Conservation (phyloP, 164 flowering plant species). For the Dillenia turbinata region DNA sequence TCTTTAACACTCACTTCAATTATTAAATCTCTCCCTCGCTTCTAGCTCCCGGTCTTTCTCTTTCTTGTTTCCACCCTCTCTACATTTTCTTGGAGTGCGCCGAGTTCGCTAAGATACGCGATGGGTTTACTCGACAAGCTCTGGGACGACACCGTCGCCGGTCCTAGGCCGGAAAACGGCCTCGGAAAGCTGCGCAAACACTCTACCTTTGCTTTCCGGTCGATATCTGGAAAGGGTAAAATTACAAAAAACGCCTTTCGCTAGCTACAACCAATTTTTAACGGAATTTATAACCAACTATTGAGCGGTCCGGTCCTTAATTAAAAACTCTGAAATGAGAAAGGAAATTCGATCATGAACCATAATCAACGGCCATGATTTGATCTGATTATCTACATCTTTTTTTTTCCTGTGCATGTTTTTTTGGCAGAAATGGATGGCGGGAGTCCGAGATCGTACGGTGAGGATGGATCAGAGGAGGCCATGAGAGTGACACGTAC, state of each 20-base stretch:
- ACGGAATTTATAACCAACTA: too few relatives aligned
- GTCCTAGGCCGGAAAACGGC: conserved; percentile 85
- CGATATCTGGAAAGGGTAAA: conserved; percentile 62
- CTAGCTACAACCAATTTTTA: neutral
- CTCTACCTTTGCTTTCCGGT: conserved; percentile 37
- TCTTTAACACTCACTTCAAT: conserved; percentile 16
- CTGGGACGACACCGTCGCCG: conserved; percentile 97
- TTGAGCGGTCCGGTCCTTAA: too few relatives aligned
- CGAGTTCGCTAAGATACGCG: conserved; percentile 4
- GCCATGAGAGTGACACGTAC: conserved; percentile 66
- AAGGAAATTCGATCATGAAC: too few relatives aligned
- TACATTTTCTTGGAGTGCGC: neutral
- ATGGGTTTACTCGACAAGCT: conserved; percentile 84
- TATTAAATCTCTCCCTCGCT: conserved; percentile 17
- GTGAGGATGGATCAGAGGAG: conserved; percentile 38
- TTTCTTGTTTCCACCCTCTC: neutral
- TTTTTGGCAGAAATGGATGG: conserved; percentile 27
- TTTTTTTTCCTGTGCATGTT: neutral
- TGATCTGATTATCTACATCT: neutral
- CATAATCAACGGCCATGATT: neutral
- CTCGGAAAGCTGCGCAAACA: conserved; percentile 82
- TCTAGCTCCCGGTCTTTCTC: neutral
- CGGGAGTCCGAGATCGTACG: conserved; percentile 29
- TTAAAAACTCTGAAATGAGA: neutral
- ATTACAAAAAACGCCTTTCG: neutral